Percentiles rank a stretch among this genome's conserved stretches.
phyloP scores from a whole-genome alignment of 2,329 filamentous ascomycete genomes.

The Microsporum audouinii region DNA sequence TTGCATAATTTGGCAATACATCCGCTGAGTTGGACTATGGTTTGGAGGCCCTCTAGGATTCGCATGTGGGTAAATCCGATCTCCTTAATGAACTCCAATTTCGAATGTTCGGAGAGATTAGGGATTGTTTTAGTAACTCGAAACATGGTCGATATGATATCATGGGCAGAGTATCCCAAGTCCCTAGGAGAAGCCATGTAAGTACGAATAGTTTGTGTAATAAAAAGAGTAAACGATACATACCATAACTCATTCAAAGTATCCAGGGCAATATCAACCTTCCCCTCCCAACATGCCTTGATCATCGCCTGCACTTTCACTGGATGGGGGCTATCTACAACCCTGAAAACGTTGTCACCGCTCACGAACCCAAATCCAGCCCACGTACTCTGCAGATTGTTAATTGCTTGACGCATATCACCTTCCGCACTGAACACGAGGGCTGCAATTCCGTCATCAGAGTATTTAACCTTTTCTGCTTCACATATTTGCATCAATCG shows the following conservation, averaged over 20 bases:
- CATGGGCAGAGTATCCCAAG: constrained; percentile 93
- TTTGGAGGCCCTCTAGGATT: constrained; percentile 94
- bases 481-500: constrained; percentile 84
- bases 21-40: constrained; percentile 81
- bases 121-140: constrained; percentile 93
- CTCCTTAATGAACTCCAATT: constrained; percentile 95
- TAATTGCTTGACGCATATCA: constrained; percentile 98
- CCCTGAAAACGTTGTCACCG: constrained; percentile 94
- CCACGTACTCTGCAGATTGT: constrained; percentile 87
- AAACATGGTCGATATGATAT: constrained; percentile 99
- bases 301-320: constrained; percentile 99
- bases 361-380: constrained; percentile 96
- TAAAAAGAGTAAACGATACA: not conserved
- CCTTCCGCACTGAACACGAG: constrained; percentile 94
- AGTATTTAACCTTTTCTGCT: constrained; percentile 80
- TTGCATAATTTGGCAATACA: constrained; percentile 84
- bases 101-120: constrained; percentile 82
- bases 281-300: constrained; percentile 88
- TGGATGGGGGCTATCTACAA: constrained; percentile 92
- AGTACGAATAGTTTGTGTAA: not conserved
- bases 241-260: constrained; percentile 80
- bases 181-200: constrained; percentile 37
- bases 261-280: constrained; percentile 78
- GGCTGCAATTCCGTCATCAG: constrained; percentile 88
- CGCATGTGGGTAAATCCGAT: constrained; percentile 99